Conservation (phyloP, 352 stramenopile genomes). For the Phytophthora litchii region DNA sequence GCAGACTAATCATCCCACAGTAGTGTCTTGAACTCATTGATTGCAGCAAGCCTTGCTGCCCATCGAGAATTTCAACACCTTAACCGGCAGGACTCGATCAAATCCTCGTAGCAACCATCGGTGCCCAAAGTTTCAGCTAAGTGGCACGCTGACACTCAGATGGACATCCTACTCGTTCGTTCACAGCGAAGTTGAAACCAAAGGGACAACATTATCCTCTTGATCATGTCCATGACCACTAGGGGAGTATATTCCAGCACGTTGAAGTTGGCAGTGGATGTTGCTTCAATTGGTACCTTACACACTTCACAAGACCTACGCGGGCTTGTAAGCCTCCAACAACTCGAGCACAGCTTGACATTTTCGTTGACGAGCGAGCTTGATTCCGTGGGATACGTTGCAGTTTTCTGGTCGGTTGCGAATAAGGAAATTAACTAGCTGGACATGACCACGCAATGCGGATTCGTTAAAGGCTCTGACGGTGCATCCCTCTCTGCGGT, state of each 20-base stretch:
- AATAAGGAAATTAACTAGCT: conserved; percentile 55
- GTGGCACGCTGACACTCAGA: no score
- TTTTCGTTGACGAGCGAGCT: conserved; percentile 52
- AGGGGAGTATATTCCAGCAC: no score
- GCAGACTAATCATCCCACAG: conserved; percentile 10
- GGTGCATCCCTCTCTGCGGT: conserved; percentile 60
- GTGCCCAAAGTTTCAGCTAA: no score
- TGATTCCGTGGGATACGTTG: conserved; percentile 46
- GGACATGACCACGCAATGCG: conserved; percentile 40
- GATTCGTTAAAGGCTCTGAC: conserved; percentile 55
- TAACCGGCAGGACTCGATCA: no score
- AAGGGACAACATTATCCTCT: no score
- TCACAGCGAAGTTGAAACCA: no score
- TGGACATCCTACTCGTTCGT: no score
- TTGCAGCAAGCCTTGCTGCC: not conserved
- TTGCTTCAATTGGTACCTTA: not conserved
- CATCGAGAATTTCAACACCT: not conserved
- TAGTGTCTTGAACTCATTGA: not conserved
- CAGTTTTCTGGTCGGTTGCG: conserved; percentile 37
- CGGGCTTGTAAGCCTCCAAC: conserved; percentile 6
- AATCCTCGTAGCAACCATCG: no score
- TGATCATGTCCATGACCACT: no score
- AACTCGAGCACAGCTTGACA: conserved; percentile 25
- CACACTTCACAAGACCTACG: not conserved
- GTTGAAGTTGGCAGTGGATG: no score